Percentiles rank a stretch among this genome's conserved stretches.
Evolutionary conservation across 768 basidiomycete genomes (phyloP).

Genomic region (Suillus brevipes): DNA sequence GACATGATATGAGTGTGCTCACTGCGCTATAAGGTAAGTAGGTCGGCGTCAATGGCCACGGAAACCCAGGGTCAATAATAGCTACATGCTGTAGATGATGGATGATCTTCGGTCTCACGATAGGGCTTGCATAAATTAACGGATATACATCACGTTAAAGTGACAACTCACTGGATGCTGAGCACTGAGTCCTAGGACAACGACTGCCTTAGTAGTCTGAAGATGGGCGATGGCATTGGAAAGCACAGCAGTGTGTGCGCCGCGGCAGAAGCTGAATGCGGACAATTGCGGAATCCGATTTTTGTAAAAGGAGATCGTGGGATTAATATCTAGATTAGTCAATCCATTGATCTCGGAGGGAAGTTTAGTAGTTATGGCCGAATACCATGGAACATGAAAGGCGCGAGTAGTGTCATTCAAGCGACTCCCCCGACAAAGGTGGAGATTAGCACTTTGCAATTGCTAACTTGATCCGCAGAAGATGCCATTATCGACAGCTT

Average conservation of each 20-base stretch:
- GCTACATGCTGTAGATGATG: background rate
- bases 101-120: constrained; percentile 1
- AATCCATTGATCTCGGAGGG: constrained; percentile 26
- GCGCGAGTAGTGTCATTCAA: background rate
- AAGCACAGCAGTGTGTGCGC: background rate
- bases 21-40: too few species aligned
- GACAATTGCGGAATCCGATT: background rate
- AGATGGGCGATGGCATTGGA: background rate
- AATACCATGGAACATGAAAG: constrained; percentile 16
- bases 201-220: background rate
- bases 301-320: constrained; percentile 1
- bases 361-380: constrained; percentile 14
- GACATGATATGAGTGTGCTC: background rate
- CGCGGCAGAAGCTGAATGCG: constrained; percentile 1
- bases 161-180: background rate
- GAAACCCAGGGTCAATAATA: background rate
- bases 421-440: constrained; percentile 18
- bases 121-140: background rate
- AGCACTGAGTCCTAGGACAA: background rate
- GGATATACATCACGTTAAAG: background rate
- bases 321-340: background rate
- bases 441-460: constrained; percentile 14
- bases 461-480: constrained; percentile 9
- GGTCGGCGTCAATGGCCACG: too few species aligned
- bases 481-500: background rate